A percentile compares a stretch with the other conserved stretches of the same genome.
These are phyloP conservation scores for Chlamydomonas urium DNA, from an alignment of 139 green algal genomes.

Conservation along the genomic window DNA sequence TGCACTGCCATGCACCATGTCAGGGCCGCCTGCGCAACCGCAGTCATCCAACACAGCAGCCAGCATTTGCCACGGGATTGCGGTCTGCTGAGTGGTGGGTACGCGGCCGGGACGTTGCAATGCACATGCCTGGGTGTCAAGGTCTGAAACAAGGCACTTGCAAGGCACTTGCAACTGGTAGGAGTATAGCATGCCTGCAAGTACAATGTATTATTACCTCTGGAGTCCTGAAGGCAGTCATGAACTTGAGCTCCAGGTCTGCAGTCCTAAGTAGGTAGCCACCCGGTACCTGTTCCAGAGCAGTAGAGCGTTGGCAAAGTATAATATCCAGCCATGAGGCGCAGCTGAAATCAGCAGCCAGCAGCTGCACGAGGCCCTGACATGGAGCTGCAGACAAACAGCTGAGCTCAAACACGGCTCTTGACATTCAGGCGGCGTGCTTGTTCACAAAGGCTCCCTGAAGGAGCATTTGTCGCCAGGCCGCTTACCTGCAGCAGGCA, in stretches of 20 bases:
- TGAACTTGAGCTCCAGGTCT: background rate
- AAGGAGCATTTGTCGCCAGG: too few relatives aligned
- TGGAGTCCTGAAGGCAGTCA: background rate
- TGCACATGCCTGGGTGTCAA: too few relatives aligned
- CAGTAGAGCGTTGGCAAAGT: background rate
- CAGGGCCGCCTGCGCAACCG: constrained; percentile 3
- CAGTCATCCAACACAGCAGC: too few relatives aligned
- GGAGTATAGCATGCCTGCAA: too few relatives aligned
- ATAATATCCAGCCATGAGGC: background rate
- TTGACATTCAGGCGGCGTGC: background rate
- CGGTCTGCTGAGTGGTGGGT: too few relatives aligned
- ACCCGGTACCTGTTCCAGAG: background rate
- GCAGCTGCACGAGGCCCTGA: background rate
- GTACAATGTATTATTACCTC: too few relatives aligned
- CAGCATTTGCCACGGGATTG: too few relatives aligned
- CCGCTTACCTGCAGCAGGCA: too few relatives aligned
- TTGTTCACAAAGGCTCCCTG: background rate
- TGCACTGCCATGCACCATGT: background rate
- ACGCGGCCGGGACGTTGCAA: too few relatives aligned
- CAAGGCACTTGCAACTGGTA: too few relatives aligned
- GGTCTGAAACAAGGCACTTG: too few relatives aligned
- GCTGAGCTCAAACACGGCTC: background rate
- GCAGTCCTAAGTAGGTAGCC: background rate
- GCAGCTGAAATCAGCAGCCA: too few relatives aligned
- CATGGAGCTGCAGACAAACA: background rate